Conservation (phyloP, 176 grass and related monocot genomes). For the Otatea glauca region DNA sequence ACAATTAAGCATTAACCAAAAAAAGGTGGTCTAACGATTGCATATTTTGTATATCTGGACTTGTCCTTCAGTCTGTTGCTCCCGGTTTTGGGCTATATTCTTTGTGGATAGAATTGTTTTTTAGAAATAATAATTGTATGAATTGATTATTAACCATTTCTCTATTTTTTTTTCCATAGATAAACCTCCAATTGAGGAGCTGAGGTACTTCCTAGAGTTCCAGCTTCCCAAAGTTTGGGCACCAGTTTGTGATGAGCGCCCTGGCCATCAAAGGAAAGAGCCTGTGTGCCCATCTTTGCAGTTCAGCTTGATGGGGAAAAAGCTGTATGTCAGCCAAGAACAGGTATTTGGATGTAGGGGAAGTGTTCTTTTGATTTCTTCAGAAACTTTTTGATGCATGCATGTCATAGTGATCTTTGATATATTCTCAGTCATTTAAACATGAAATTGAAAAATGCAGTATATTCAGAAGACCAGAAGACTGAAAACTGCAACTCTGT, state of each 20-base stretch:
- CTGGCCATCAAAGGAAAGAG: constrained; percentile 66
- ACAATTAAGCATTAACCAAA: too few relatives aligned
- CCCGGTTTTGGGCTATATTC: not conserved
- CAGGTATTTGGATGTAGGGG: not conserved
- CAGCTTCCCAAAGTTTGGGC: constrained; percentile 70
- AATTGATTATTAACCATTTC: not conserved
- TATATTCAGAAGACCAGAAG: not conserved
- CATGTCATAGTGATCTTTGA: not conserved
- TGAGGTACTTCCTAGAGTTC: constrained; percentile 77
- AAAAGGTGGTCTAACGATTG: too few relatives aligned
- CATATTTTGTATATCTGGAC: too few relatives aligned
- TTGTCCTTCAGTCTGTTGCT: too few relatives aligned
- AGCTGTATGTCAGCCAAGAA: constrained; percentile 68
- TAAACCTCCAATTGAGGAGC: constrained; percentile 76
- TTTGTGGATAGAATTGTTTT: not conserved
- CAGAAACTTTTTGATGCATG: not conserved
- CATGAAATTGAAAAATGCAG: not conserved
- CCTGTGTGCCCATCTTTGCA: constrained; percentile 71
- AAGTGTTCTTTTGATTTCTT: not conserved
- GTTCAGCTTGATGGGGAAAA: constrained; percentile 74
- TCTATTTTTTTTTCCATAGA: constrained; percentile 46
- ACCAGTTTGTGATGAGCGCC: constrained; percentile 56
- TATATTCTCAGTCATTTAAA: not conserved
- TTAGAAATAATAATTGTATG: not conserved
- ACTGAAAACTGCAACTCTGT: not conserved